Conservation (phyloP, 2,329 filamentous ascomycete genomes). For the Arthrobotrys megalospora region DNA sequence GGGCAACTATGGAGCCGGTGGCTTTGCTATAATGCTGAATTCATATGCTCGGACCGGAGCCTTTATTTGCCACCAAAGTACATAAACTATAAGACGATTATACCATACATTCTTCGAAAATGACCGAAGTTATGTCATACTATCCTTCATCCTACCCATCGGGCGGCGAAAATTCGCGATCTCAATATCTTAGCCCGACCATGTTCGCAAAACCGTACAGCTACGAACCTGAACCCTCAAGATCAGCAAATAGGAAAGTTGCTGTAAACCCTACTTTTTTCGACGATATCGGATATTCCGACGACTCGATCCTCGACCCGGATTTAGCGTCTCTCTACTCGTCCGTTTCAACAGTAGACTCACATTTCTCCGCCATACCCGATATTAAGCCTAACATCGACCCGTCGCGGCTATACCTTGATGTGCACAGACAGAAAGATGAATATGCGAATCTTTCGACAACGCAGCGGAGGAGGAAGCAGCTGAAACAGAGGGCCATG, state of each 20-base stretch:
- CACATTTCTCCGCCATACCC: constrained; percentile 52
- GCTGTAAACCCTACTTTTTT: constrained; percentile 57
- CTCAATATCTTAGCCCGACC: constrained; percentile 36
- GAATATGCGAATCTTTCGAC: constrained; percentile 45
- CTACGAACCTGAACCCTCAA: constrained; percentile 22
- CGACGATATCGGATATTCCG: constrained; percentile 45
- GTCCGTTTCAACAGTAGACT: constrained; percentile 52
- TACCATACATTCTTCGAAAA: constrained; percentile 12
- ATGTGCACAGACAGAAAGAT: constrained; percentile 43
- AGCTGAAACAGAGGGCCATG: constrained; percentile 39
- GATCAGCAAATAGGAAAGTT: constrained; percentile 36
- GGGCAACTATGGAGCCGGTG: constrained; percentile 7
- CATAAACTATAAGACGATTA: neutral
- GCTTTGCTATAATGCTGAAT: constrained; percentile 15
- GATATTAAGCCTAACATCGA: constrained; percentile 47
- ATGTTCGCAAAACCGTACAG: constrained; percentile 31
- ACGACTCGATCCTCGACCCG: constrained; percentile 35
- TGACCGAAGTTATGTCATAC: constrained; percentile 56
- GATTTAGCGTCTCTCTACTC: constrained; percentile 48
- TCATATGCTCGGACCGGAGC: neutral
- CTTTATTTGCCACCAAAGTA: neutral
- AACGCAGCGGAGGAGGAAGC: constrained; percentile 41
- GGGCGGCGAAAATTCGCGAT: constrained; percentile 37
- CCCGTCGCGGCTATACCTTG: constrained; percentile 55
- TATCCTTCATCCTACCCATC: constrained; percentile 46